A percentile compares a stretch with the other conserved stretches of the same genome.
phyloP scores from a whole-genome alignment of 108 stramenopile genomes.

The Aurantiochytrium sp. region DNA sequence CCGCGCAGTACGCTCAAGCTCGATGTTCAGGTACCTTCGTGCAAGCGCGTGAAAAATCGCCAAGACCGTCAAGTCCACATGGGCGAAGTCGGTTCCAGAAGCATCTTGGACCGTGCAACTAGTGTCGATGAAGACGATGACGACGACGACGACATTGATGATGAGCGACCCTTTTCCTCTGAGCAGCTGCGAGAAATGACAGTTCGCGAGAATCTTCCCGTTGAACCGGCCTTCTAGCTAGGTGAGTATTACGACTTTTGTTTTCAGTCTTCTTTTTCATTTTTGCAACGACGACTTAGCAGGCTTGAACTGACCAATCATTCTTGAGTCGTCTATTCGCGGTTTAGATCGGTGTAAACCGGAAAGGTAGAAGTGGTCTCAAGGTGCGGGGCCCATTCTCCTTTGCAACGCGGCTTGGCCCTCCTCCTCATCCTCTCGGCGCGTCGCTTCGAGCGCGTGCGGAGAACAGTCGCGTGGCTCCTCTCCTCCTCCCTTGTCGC shows the following conservation, averaged over 20 bases:
- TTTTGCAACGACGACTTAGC: too few relatives aligned
- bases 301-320: too few relatives aligned
- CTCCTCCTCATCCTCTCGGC: too few relatives aligned
- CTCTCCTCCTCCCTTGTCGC: too few relatives aligned
- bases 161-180: constrained; percentile 47
- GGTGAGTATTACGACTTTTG: background rate
- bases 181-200: constrained; percentile 56
- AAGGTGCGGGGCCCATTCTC: too few relatives aligned
- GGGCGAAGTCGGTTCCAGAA: constrained; percentile 49
- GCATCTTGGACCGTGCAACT: constrained; percentile 62
- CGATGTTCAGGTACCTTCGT: background rate
- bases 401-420: too few relatives aligned
- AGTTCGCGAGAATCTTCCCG: constrained; percentile 17
- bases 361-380: too few relatives aligned
- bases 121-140: constrained; percentile 47
- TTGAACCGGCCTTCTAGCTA: background rate
- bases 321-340: too few relatives aligned
- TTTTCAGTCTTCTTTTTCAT: too few relatives aligned
- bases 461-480: too few relatives aligned
- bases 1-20: background rate
- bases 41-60: constrained; percentile 36
- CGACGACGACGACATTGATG: constrained; percentile 49
- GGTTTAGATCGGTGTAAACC: too few relatives aligned
- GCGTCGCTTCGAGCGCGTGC: too few relatives aligned
- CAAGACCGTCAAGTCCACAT: constrained; percentile 31